Evolutionary conservation across 2,329 filamentous ascomycete genomes (phyloP).

Genomic region (Penicillium brevicompactum): DNA sequence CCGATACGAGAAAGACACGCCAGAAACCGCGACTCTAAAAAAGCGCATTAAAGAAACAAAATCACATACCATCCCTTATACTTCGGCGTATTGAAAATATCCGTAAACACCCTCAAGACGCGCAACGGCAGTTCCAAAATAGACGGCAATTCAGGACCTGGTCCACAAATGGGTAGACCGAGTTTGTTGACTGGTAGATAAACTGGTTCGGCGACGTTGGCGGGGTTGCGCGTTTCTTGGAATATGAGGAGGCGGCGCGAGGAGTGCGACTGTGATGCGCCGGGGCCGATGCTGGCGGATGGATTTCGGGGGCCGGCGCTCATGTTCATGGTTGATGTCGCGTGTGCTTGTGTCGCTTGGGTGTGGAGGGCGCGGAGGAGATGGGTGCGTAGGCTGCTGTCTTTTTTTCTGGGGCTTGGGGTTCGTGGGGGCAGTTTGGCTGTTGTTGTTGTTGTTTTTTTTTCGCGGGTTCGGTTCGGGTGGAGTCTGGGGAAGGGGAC

Average conservation of each 20-base stretch:
- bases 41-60: background rate
- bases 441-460: background rate
- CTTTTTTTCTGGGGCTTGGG: background rate
- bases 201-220: constrained; percentile 29
- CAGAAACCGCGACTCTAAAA: background rate
- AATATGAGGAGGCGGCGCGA: constrained; percentile 39
- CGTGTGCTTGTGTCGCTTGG: background rate
- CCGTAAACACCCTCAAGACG: constrained; percentile 39
- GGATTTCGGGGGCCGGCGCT: constrained; percentile 1
- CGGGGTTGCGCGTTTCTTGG: constrained; percentile 38
- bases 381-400: constrained; percentile 5
- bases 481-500: background rate
- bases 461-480: background rate
- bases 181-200: constrained; percentile 41
- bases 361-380: constrained; percentile 2
- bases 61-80: constrained; percentile 40
- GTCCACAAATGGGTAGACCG: constrained; percentile 38
- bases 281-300: constrained; percentile 5
- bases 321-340: constrained; percentile 1
- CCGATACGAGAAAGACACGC: too few relatives aligned
- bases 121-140: constrained; percentile 38
- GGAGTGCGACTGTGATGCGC: background rate
- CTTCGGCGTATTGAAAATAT: constrained; percentile 41
- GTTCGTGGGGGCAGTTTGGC: constrained; percentile 7
- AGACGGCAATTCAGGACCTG: constrained; percentile 35